Base-by-base conservation (phyloP, 2,329 filamentous ascomycete species). In the Monilinia aucupariae region DNA sequence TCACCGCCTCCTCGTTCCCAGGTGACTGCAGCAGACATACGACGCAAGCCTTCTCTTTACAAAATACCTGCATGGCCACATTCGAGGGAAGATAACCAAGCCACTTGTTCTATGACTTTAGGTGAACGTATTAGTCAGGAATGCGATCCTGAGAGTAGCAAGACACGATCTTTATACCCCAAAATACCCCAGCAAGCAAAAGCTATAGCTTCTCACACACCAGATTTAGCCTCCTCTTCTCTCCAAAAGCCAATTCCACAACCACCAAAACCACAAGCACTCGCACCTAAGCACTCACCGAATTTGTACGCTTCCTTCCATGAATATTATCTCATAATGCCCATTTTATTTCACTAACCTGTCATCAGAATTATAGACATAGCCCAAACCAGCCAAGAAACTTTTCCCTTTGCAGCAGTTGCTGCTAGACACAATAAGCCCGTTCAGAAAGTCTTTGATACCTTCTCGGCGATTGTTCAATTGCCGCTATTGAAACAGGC, bases 401-500 rank as follows among this genome's bases (percentile, higher is more conserved):
- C 71, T 4, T 80, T 81, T 58, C 80, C 80, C 4, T 80, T 80
- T 58, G 75, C 75, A 4, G 75, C 76, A 39, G 74, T 82, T 4
- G 80, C 80, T 2, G 73, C 75, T 59, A 75, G 79, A 25, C 79
- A 82, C 65, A 74, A 75, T 17, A 71, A 76, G 15, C 66, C 77
- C 0, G 73, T 78, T 10, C 74, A 77, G 45, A 79, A 77, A 65
- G 77, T 82, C 10, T 74, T 75, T 60, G 79, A 81, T 37, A 75
- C 79, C 20, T 81, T 81, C 63, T 74, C 75, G 0, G 79, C 78
- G 56, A 76, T 81, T 59, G 76, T 82, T 15, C 77, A 80, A 65
- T 74, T 82, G 5, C 80, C 80, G 1, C 72, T 81, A 45, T 72
- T 81, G 17, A 75, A 78, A 9, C 78, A 77, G 65, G 75, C 78